These are phyloP conservation scores for Diaporthe velutina DNA, from an alignment of 2,329 filamentous ascomycete species.

Conservation along the genomic window DNA sequence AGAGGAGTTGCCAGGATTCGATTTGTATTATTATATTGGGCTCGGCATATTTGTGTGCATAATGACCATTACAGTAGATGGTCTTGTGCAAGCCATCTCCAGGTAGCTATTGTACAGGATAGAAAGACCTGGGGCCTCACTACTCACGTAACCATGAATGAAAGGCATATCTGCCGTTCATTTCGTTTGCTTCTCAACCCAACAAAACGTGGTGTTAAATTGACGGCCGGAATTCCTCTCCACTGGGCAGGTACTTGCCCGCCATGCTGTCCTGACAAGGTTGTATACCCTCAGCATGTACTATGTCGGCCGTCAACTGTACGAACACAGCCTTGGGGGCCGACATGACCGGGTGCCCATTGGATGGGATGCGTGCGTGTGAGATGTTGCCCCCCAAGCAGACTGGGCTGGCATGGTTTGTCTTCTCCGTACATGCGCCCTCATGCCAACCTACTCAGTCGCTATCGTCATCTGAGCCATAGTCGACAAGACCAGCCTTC, in stretches of 20 bases:
- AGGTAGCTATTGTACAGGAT: constrained; percentile 18
- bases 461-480: constrained; percentile 68
- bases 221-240: not conserved
- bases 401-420: not conserved
- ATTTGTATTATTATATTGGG: constrained; percentile 5
- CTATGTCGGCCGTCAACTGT: not conserved
- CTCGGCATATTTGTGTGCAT: not conserved
- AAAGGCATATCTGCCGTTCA: not conserved
- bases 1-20: constrained; percentile 10
- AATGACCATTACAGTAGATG: not conserved
- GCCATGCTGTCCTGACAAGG: not conserved
- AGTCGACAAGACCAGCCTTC: constrained; percentile 62
- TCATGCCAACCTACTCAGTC: constrained; percentile 38
- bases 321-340: not conserved
- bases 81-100: not conserved
- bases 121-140: constrained; percentile 31
- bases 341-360: not conserved
- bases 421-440: not conserved
- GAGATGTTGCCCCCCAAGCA: not conserved
- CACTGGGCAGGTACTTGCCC: no score
- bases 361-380: no score
- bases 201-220: not conserved
- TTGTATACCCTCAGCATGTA: not conserved
- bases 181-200: not conserved
- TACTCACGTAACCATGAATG: constrained; percentile 30